phyloP scores from a whole-genome alignment of 306 rosid species.

The Lotus japonicus region DNA sequence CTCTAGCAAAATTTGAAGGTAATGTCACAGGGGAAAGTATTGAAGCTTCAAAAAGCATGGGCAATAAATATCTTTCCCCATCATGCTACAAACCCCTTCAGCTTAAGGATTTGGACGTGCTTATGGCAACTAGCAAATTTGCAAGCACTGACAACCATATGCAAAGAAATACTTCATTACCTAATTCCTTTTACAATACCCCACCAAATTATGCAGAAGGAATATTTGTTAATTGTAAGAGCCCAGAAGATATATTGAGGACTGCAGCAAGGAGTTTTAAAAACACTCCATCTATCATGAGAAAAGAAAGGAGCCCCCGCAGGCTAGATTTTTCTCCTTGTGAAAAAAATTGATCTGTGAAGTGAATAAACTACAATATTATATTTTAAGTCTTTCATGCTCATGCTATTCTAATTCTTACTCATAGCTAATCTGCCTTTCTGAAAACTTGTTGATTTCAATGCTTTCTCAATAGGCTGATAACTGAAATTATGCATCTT shows the following conservation, averaged over 20 bases:
- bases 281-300: conserved; percentile 31
- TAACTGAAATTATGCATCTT: not conserved
- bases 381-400: not conserved
- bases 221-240: not conserved
- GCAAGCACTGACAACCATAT: not conserved
- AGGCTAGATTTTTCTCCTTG: not conserved
- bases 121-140: not conserved
- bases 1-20: not conserved
- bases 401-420: not conserved
- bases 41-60: not conserved
- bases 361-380: not conserved
- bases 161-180: not conserved
- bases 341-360: not conserved
- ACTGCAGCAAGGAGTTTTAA: conserved; percentile 16
- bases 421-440: not conserved
- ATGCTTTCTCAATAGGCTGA: not conserved
- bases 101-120: conserved; percentile 2
- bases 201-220: not conserved
- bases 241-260: conserved; percentile 12
- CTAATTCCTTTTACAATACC: not conserved
- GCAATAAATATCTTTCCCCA: not conserved
- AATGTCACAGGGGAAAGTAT: not conserved
- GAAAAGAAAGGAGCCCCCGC: conserved; percentile 9
- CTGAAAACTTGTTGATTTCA: not conserved
- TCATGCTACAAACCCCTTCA: not conserved